Conservation (phyloP, 208 protist species). For the Crithidia brevicula region DNA sequence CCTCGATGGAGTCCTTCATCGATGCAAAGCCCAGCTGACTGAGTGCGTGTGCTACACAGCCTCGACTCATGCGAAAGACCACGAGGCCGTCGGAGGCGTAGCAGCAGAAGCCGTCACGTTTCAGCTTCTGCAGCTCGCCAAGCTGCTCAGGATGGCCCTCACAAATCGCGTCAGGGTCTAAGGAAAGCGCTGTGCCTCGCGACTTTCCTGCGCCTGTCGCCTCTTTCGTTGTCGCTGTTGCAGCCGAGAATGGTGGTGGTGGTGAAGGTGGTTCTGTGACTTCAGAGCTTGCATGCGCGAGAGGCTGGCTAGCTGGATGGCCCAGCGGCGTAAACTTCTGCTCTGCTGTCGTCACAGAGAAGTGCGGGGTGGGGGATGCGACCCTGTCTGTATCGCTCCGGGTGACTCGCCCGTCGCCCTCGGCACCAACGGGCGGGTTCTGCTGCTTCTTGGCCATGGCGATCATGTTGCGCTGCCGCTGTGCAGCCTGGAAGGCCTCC, state of each 20-base stretch:
- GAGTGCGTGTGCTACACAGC: conserved; percentile 29
- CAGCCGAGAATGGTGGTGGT: too few relatives aligned
- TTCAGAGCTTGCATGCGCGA: too few relatives aligned
- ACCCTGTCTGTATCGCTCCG: too few relatives aligned
- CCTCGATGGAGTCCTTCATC: conserved; percentile 41
- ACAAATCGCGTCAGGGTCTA: conserved; percentile 15
- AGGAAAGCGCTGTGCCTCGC: background rate
- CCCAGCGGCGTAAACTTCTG: too few relatives aligned
- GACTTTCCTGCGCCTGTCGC: background rate
- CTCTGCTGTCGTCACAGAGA: too few relatives aligned
- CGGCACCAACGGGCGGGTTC: too few relatives aligned
- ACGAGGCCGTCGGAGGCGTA: conserved; percentile 52
- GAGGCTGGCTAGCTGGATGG: too few relatives aligned
- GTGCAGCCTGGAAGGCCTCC: conserved; percentile 38
- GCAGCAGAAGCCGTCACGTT: conserved; percentile 37
- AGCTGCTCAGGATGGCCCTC: background rate
- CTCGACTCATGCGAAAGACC: conserved; percentile 37
- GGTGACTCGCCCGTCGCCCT: too few relatives aligned
- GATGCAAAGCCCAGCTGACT: conserved; percentile 38
- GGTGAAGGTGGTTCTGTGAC: too few relatives aligned
- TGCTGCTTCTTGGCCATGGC: conserved; percentile 18
- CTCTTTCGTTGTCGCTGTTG: background rate
- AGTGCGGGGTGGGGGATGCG: too few relatives aligned
- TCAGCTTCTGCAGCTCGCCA: conserved; percentile 2
- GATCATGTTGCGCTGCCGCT: conserved; percentile 38